phyloP scores from a whole-genome alignment of 768 basidiomycete species.

The Pulveroboletus ravenelii region DNA sequence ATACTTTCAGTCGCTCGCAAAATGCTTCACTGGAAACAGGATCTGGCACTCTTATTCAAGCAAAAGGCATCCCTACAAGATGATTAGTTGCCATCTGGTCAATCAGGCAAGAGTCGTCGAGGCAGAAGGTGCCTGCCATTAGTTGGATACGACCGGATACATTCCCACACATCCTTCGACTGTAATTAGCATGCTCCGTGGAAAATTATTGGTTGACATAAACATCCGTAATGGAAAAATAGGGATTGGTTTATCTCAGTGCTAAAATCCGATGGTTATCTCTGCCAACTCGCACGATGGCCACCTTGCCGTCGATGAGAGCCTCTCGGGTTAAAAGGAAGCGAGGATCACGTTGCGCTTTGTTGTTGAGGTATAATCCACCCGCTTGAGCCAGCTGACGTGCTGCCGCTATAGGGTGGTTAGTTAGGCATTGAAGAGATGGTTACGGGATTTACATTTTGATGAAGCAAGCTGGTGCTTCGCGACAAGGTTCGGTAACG shows the following conservation, averaged over 20 bases:
- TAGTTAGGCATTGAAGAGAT: slow-evolving; percentile 1
- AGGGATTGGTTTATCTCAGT: slow-evolving; percentile 18
- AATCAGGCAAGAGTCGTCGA: neutral
- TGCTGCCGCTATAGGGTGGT: slow-evolving; percentile 52
- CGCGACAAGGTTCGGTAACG: slow-evolving; percentile 60
- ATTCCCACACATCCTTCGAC: neutral
- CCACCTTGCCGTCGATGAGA: slow-evolving; percentile 58
- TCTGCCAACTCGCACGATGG: slow-evolving; percentile 70
- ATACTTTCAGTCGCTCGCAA: neutral
- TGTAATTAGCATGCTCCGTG: slow-evolving; percentile 6
- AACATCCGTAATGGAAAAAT: neutral
- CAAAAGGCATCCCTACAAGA: slow-evolving; percentile 2
- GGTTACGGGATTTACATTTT: slow-evolving; percentile 44
- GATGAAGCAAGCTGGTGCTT: slow-evolving; percentile 56
- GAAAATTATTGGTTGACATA: neutral
- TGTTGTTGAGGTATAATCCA: slow-evolving; percentile 72
- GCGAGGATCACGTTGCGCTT: slow-evolving; percentile 46
- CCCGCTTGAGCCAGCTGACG: slow-evolving; percentile 55
- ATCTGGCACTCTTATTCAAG: slow-evolving; percentile 17
- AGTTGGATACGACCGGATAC: neutral
- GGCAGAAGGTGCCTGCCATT: neutral
- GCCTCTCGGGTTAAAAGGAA: slow-evolving; percentile 38
- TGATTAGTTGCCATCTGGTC: neutral
- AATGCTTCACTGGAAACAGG: slow-evolving; percentile 13
- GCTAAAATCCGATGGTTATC: slow-evolving; percentile 61